Evolutionary conservation across 768 basidiomycete species (phyloP), one percentile per base, ranked within the genome.

Genomic region (Polyporus arcularius): DNA sequence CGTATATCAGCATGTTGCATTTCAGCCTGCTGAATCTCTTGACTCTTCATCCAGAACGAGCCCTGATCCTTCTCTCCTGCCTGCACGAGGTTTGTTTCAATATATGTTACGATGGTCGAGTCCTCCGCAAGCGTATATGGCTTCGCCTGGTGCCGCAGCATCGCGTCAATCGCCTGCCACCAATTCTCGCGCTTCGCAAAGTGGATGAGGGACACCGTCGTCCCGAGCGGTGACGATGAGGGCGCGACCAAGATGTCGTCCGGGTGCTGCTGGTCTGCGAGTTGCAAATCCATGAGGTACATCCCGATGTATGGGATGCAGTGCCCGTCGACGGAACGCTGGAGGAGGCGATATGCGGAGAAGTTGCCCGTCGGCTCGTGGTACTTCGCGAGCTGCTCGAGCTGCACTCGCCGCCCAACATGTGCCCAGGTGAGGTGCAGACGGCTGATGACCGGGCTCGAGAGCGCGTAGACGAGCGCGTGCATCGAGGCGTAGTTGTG

Each of bases 401-500:
- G 76, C 41, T 72, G 75, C 7, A 79, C 75, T 66, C 80, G 80
- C 21, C 81, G 80, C 39, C 74, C 75, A 43, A 85, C 82, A 64
- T 86, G 85, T n/a, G 80, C 82, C 89, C 86, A 89, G 10, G 87
- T 88, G 48, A 87, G 70, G 57, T 81, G 81, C 32, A 88, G 74
- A 38, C 82, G 80, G 10, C 79, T 76, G 56, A 90, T 76, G 16
- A 82, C 83, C 21, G 79, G 79, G 65, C 84, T 85, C 0, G 85
- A 84, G 51, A 91, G 76, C 4, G 83, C 87, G 35, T 79, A 82
- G 61, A 85, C 78, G 61, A 91, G 81, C 4, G 88, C 84, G 65
- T 85, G 82, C 83, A 88, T 81, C 0, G 87, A 85, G 41, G 85
- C 79, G 62, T 85, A 85, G 70, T 90, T 90, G 70, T 84, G 83